Conservation (phyloP, 2,329 filamentous ascomycete genomes). For the Cladophialophora carrionii region DNA sequence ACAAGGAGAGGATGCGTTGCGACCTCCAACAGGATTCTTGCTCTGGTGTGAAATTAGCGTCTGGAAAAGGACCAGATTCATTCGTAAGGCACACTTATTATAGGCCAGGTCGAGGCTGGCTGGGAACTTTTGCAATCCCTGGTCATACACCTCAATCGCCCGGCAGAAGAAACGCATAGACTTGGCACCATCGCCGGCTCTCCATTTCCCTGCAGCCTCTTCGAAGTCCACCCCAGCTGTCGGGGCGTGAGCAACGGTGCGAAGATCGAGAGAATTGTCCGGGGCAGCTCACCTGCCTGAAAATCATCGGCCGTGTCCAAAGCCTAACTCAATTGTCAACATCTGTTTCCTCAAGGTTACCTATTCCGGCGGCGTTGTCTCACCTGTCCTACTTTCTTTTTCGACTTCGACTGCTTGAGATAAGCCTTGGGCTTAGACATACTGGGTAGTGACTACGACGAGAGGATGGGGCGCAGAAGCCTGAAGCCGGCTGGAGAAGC, state of each 20-base stretch:
- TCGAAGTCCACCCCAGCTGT: slow-evolving; percentile 68
- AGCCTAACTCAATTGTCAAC: slow-evolving; percentile 44
- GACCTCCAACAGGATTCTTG: slow-evolving; percentile 70
- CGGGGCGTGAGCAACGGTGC: not conserved
- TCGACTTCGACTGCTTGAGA: slow-evolving; percentile 37
- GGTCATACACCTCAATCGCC: slow-evolving; percentile 68
- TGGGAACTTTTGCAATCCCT: slow-evolving; percentile 64
- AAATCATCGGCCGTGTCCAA: slow-evolving; percentile 69
- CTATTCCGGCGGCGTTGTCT: slow-evolving; percentile 9
- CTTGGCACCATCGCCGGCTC: slow-evolving; percentile 70
- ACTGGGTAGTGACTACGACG: slow-evolving; percentile 2
- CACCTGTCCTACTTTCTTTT: slow-evolving; percentile 46
- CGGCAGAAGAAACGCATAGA: slow-evolving; percentile 61
- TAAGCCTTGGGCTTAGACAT: slow-evolving; percentile 39
- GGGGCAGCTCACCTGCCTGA: slow-evolving; percentile 56
- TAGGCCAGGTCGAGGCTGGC: slow-evolving; percentile 71
- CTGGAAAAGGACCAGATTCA: slow-evolving; percentile 1
- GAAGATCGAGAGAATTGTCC: slow-evolving; percentile 4
- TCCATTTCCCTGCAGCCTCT: slow-evolving; percentile 74
- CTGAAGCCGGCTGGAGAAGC: not conserved
- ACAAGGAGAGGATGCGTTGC: slow-evolving; percentile 67
- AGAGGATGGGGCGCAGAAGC: not conserved
- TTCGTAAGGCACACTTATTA: slow-evolving; percentile 63
- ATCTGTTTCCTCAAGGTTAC: slow-evolving; percentile 5
- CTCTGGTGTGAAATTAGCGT: slow-evolving; percentile 49